These are phyloP conservation scores for Cercospora sp. DNA, from an alignment of 2,329 filamentous ascomycete species.

Conservation along the genomic window DNA sequence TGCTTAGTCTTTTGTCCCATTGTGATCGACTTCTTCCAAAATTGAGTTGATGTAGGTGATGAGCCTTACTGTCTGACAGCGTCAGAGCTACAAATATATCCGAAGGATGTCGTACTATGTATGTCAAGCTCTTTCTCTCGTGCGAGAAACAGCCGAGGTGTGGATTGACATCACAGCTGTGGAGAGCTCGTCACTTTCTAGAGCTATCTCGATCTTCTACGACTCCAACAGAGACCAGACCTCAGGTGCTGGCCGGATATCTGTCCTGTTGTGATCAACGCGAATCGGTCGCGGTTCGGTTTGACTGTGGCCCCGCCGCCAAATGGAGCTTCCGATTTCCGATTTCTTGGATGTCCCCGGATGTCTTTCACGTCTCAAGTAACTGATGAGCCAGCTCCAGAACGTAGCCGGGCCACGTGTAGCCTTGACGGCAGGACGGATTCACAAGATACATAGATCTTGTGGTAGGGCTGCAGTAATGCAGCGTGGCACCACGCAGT, in stretches of 20 bases:
- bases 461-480: background rate
- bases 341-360: background rate
- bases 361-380: background rate
- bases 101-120: background rate
- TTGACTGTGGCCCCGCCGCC: background rate
- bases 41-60: background rate
- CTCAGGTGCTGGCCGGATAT: background rate
- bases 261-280: background rate
- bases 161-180: constrained; percentile 5
- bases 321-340: background rate
- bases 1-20: constrained; percentile 56
- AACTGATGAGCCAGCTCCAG: background rate
- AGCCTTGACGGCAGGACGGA: background rate
- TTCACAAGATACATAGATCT: background rate
- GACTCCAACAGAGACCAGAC: background rate
- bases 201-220: background rate
- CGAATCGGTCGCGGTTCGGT: background rate
- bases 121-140: constrained; percentile 7
- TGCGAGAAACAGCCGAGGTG: constrained; percentile 14
- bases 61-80: background rate
- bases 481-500: background rate
- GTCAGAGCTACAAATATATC: background rate
- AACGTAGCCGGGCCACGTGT: background rate
- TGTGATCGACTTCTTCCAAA: constrained; percentile 35
- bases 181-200: constrained; percentile 2